A percentile compares a stretch with the other conserved stretches of the same genome.
phyloP scores from a whole-genome alignment of 352 stramenopile species.

The Achlya hypogyna region DNA sequence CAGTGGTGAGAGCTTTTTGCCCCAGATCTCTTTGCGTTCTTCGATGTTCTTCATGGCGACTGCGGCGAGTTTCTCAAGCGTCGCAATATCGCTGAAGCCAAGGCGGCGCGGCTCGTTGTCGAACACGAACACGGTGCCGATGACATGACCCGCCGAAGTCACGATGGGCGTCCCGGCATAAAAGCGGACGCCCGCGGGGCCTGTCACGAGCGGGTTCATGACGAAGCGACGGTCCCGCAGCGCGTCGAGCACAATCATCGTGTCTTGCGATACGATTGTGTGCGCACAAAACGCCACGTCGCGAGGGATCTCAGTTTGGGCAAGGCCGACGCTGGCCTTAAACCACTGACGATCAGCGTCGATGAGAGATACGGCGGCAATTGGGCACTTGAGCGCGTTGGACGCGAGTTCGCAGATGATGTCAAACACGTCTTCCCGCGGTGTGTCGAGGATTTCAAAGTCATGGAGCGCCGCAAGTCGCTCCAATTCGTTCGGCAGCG shows the following conservation, averaged over 20 bases:
- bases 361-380: constrained; percentile 13
- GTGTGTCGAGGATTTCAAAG: constrained; percentile 19
- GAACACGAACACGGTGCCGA: constrained; percentile 82
- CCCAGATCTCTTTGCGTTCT: neutral
- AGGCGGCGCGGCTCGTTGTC: constrained; percentile 60
- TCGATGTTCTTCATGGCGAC: constrained; percentile 21
- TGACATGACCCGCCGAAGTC: constrained; percentile 61
- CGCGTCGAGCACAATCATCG: constrained; percentile 16
- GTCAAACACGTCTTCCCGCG: constrained; percentile 20
- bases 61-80: constrained; percentile 13
- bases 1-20: neutral
- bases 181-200: constrained; percentile 13
- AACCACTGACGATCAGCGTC: constrained; percentile 18
- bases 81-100: constrained; percentile 9
- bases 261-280: constrained; percentile 6
- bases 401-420: constrained; percentile 19
- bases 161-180: constrained; percentile 15
- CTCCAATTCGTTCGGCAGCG: neutral
- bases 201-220: constrained; percentile 17
- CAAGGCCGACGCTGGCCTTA: constrained; percentile 17
- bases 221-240: constrained; percentile 9
- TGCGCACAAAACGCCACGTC: constrained; percentile 18
- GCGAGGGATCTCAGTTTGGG: constrained; percentile 13
- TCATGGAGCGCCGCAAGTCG: constrained; percentile 2
- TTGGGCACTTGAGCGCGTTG: constrained; percentile 19